Base-by-base conservation (phyloP, 805 yeast genomes). In the Torulaspora delbrueckii region DNA sequence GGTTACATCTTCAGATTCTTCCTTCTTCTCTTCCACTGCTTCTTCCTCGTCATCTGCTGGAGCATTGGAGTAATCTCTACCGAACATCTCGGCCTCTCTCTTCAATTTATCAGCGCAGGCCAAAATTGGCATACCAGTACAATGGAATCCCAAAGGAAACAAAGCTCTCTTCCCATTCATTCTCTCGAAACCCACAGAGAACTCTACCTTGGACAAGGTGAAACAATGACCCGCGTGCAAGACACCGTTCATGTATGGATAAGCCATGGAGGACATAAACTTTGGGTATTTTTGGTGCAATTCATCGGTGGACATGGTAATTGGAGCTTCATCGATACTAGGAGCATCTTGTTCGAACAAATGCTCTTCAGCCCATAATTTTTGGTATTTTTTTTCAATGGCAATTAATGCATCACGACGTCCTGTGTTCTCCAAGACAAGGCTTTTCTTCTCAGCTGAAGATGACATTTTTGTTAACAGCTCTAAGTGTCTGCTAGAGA, bases 201-300 rank as follows among this genome's bases (percentile, higher is more conserved):
- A 93, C 68, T 93, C 99, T 42, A 81, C 91, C 71, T 93, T 93
- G 43, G 97, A 87, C 53, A 91, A 74, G 30, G 98, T 93, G 74
- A 91, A 93, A 57, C 89, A 81, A 68, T 93, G 99, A 49, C 99
- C 99, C 40, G 96, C 97, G 58, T 93, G 99, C 55, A 93, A 75
- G 41, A 86, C 93, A 74, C 99, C 99, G 69, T 93, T 93, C 97
- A 91, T 91, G 70, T 93, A 93, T 36, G 99, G 99, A 63, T 88
- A 93, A 8, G 99, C 98, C 96, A 93, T 90, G 40, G 96, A 83
- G 19, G 87, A 77, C 74, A 88, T 84, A 71, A 76, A 85, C 68
- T 93, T 93, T 46, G 98, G 98, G 66, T 84, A 75, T 59, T 81
- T 76, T 50, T 73, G 76, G 58, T 86, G 88, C 51, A 93, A 74